A percentile compares a stretch with the other conserved stretches of the same genome.
Conservation (phyloP, 1,139 yeast species). For the Kluyveromyces sp. region DNA sequence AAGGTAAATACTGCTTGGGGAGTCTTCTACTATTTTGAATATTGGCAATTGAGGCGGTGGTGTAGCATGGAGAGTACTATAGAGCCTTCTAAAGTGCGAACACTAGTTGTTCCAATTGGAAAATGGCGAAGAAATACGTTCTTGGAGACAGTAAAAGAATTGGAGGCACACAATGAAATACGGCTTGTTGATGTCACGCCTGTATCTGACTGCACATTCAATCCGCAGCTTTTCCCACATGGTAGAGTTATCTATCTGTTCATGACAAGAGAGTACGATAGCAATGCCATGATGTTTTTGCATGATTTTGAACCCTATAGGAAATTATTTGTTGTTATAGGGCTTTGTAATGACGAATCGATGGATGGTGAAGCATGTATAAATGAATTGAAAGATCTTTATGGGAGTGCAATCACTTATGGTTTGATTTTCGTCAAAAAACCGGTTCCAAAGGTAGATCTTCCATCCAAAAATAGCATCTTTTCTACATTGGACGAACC, state of each 20-base stretch:
- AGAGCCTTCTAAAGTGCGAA: conserved; percentile 58
- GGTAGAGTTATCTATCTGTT: conserved; percentile 54
- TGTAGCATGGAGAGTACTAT: conserved; percentile 3
- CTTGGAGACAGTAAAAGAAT: conserved; percentile 36
- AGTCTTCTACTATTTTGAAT: too few relatives aligned
- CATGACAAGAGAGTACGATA: conserved; percentile 36
- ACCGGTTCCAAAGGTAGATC: not conserved
- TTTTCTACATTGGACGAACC: conserved; percentile 12
- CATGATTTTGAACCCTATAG: conserved; percentile 88
- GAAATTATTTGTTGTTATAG: conserved; percentile 62
- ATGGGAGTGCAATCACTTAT: conserved; percentile 58
- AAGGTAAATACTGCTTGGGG: too few relatives aligned
- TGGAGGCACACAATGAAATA: conserved; percentile 53
- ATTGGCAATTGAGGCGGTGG: too few relatives aligned
- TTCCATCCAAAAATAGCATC: conserved; percentile 8
- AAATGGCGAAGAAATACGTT: conserved; percentile 44
- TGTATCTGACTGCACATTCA: conserved; percentile 52
- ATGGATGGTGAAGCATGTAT: conserved; percentile 24
- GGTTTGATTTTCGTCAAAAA: conserved; percentile 35
- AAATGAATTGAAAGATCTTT: conserved; percentile 29
- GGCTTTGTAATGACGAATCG: conserved; percentile 25
- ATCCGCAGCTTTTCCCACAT: conserved; percentile 77
- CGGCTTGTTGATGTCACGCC: conserved; percentile 71
- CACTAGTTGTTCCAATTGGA: conserved; percentile 66
- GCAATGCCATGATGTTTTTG: conserved; percentile 49